Evolutionary conservation across 805 yeast species (phyloP).

Genomic region (Maudiozyma turicensis): DNA sequence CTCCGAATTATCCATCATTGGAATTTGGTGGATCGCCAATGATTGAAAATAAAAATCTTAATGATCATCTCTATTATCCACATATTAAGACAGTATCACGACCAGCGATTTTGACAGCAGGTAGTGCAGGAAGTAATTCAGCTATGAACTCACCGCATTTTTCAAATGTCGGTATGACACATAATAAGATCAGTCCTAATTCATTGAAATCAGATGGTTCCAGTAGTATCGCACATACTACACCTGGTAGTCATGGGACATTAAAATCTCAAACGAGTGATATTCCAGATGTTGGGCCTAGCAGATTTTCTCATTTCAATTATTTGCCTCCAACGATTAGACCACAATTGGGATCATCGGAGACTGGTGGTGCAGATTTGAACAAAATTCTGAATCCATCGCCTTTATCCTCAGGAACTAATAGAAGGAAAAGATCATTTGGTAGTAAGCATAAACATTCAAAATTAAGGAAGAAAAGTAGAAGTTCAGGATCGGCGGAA

Average conservation of each 20-base stretch:
- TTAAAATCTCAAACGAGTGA: conserved; percentile 18
- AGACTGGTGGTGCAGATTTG: conserved; percentile 38
- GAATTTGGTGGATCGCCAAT: conserved; percentile 12
- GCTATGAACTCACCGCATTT: neutral
- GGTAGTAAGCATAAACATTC: neutral
- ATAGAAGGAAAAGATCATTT: conserved; percentile 6
- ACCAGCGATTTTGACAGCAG: neutral
- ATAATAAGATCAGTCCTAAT: neutral
- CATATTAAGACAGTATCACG: neutral
- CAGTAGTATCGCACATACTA: conserved; percentile 1
- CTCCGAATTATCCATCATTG: conserved; percentile 10
- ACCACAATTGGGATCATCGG: conserved; percentile 58
- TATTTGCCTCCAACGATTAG: conserved; percentile 66
- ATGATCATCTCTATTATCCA: neutral
- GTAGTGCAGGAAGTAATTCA: neutral
- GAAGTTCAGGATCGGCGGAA: neutral
- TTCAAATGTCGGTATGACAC: neutral
- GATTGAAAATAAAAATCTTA: neutral
- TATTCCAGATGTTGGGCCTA: conserved; percentile 39
- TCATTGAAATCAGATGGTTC: neutral
- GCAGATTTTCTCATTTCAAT: conserved; percentile 62
- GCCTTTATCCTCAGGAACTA: conserved; percentile 1
- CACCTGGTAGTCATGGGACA: conserved; percentile 8
- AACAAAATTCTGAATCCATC: conserved; percentile 35
- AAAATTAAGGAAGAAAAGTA: conserved; percentile 4